Evolutionary conservation across 345 rosid genomes (phyloP).

Genomic region (Cardamine chenopodiifolia): DNA sequence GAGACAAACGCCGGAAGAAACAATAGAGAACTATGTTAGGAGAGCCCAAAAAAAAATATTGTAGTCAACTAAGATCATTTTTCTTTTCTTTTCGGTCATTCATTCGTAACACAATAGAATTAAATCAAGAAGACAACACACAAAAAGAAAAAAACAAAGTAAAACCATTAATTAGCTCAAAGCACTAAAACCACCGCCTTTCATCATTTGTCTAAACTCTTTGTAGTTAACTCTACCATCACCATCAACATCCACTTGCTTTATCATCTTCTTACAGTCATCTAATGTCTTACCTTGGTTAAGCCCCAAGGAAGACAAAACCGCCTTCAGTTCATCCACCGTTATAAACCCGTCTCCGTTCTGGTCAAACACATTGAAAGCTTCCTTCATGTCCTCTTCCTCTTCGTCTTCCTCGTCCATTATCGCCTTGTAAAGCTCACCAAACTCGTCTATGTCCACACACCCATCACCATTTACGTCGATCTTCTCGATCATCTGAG

Average conservation of each 20-base stretch:
- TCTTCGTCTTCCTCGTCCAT: constrained; percentile 61
- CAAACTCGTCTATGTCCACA: constrained; percentile 77
- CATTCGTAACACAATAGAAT: constrained; percentile 16
- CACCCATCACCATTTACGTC: constrained; percentile 60
- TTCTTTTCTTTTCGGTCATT: neutral
- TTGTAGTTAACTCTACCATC: constrained; percentile 74
- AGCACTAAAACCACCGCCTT: constrained; percentile 49
- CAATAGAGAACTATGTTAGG: neutral
- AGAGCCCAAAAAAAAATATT: neutral
- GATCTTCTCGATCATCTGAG: constrained; percentile 56
- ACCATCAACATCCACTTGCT: constrained; percentile 80
- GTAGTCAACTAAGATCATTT: neutral
- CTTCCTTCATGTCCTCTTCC: constrained; percentile 79
- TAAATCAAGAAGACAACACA: neutral
- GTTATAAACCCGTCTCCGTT: constrained; percentile 89
- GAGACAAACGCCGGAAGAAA: constrained; percentile 9
- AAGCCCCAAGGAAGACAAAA: constrained; percentile 70
- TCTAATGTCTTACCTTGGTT: constrained; percentile 72
- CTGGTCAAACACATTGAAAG: constrained; percentile 82
- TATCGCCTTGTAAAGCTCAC: constrained; percentile 56
- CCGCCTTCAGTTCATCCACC: constrained; percentile 72
- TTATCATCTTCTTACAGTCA: constrained; percentile 81
- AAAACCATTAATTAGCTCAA: constrained; percentile 38
- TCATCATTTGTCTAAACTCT: constrained; percentile 67
- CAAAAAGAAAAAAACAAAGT: neutral